Evolutionary conservation across 306 rosid species (phyloP), one percentile per base, ranked within the genome.

Genomic region (Vigna unguiculata): DNA sequence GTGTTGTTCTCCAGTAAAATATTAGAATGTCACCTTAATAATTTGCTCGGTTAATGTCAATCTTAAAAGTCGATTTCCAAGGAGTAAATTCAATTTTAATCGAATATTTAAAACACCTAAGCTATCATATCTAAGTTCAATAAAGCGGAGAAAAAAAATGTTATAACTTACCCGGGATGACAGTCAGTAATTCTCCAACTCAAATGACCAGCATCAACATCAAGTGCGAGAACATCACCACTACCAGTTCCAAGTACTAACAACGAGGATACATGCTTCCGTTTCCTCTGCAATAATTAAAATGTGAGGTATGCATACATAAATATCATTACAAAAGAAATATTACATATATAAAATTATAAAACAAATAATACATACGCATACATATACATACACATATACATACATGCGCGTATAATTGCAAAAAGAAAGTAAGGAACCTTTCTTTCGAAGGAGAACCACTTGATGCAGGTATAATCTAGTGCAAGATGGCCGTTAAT

Each of bases 391-490:
- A 11, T 1, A 7, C 13, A 12, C 13, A 6, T 15, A 19, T 54
- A 54, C 32, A 54, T 55, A 22, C 1, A 11, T 0, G 11, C 12
- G 22, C 3, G 22, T 6, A 24, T 25, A 61, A 28, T 46, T 60
- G 21, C 20, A 30, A 25, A 40, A 59, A 5, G 11, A 63, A 69
- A 49, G 48, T 3, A 17, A 20, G 34, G 24, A 22, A 93, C 98
- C 98, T 92, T 95, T 85, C 63, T 81, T 69, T 90, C 87, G 40
- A 87, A 74, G 60, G 89, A 90, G 43, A 89, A 75, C 97, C 97
- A 95, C 75, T 87, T 91, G 93, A 95, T 92, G 90, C 99, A 95
- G 0, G 96, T 95, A 72, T 90, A 95, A 81, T 95, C 99, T 57
- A 95, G 83, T 4, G 99, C 91, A 41, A 95, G 97, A 59, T 92